Base-by-base conservation (phyloP, 768 basidiomycete species). In the Suillus variegatus region DNA sequence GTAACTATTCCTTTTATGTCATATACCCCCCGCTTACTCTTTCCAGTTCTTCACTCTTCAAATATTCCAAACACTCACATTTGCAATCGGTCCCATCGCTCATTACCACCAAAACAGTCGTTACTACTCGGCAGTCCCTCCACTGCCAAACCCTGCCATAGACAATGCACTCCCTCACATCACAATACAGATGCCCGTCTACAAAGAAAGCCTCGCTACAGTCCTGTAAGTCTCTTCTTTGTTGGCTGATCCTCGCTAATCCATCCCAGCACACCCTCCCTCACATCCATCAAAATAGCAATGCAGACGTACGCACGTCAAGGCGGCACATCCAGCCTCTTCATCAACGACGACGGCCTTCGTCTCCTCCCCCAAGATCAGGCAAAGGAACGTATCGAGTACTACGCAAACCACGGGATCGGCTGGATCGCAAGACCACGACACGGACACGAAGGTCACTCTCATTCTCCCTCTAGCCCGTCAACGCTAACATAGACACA, bases 291-390 rank as follows among this genome's bases (percentile, higher is more conserved):
- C 62, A 88, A 88, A 70, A 81, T 79, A 74, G 85, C 86, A 8
- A 86, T 88, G 79, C 84, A 85, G 68, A 87, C 86, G 14, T 87
- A 88, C 68, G 88, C 88, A 38, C 81, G 86, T 5, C 87, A 88
- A 68, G 88, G 87, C n/a, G 88, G 88, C 2, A 82, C 82, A 0
- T 84, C 83, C 61, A 80, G 80, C 20, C 86, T 88, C 67, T 79
- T 88, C 66, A 77, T 88, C 58, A 88, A 86, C 65, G 88, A 89
- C 64, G 88, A 89, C 68, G 88, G 88, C 66, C 74, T 88, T 67
- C 85, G 86, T 57, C 75, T 85, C 36, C 74, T 87, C 49, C 76
- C 80, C 22, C 76, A 78, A 16, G 77, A 76, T 7, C 85, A 86
- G 1, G 82, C 80, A 13, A 79, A 82, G 7, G 75, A 76, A 25